Evolutionary conservation across 495 filamentous ascomycete genomes (phyloP), one percentile per base, ranked within the genome.

Genomic region (Aspergillus coremiiformis): DNA sequence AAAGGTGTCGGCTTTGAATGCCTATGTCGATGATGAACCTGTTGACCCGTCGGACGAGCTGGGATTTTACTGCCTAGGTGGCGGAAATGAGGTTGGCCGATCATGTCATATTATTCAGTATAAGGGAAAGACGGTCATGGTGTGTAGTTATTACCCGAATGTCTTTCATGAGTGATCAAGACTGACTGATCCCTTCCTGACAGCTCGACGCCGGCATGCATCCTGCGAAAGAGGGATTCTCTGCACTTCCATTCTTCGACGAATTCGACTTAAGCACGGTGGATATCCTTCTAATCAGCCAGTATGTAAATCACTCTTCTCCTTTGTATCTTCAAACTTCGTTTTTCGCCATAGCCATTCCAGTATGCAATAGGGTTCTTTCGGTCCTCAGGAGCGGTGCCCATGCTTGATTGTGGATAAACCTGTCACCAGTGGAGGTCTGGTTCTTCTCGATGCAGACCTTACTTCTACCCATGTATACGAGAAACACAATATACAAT

Each of bases 101-200:
- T 96, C 93, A 52, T 97, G 93, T 70, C 93, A 98, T 66, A 95
- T 98, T 52, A 82, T 98, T 23, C 89, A 96, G 62, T 98, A 98
- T 78, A 98, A 97, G 64, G 93, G 93, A 17, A 98, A 98, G 64
- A 97, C 93, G 5, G 88, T 98, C 52, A 98, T 98, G 93, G 89
- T 92, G 72, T 52, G 84, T 71, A 9, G 20, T 12, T 22, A 14
- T n/a, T 51, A 23, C 5, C n/a, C 20, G n/a, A 22, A 23, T 15
- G 11, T 30, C 11, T 33, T 20, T 39, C 22, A 19, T 21, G 21
- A 29, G n/a, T 46, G n/a, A 11, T 19, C 7, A 35, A 47, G 43
- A 37, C 66, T 68, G 30, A 72, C 41, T 14, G 17, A 26, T 26
- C 37, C 37, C 3, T 10, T 42, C 49, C 21, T 32, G 58, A 55